Base-by-base conservation (phyloP, 2,329 filamentous ascomycete genomes). In the Aspergillus awamori region DNA sequence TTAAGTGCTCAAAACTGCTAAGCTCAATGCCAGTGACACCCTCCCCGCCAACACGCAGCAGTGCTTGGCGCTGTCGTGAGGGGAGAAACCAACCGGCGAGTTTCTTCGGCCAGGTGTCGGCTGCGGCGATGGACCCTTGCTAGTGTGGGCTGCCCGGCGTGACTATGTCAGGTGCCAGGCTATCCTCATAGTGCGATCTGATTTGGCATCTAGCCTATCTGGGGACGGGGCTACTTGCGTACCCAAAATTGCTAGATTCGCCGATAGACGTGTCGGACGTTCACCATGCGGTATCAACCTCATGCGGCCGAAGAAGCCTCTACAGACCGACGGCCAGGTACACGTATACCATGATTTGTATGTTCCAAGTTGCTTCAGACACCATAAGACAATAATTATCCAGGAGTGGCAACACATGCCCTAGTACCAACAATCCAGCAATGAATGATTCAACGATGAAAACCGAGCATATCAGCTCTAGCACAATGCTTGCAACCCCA, bases 101-200 rank as follows among this genome's bases (percentile, higher is more conserved):
- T 56, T 56, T 33, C 22, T 45, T 56, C 53, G 53, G 53, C 53
- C 53, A 45, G 38, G 39, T 56, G 39, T 45, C 38, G 39, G 53
- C 53, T 33, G 15, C 33, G 20, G 20, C 4, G 41, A 45, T 41
- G 36, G 52, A 24, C 33, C 52, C 52, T 45, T 45, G n/a, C 41
- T 36, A 36, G 33, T 36, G 33, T 36, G 33, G 33, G 2, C 33
- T 36, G 33, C 33, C 33, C 4, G 11, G 33, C 33, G 33, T 36
- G 33, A 13, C 7, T 45, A n/a, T 45, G 41, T 45, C 41, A 45
- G 41, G 41, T 45, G 22, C 2, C 33, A 36, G 11, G 33, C 33
- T 36, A 36, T 36, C 11, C 33, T 36, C 33, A 36, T 36, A 36
- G 17, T 20, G 17, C 11, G 11, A 13, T 36, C 11, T 36, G 5